Evolutionary conservation across 139 green algal species (phyloP), one percentile per base, ranked within the genome.

Genomic region (Chlorella sp.): DNA sequence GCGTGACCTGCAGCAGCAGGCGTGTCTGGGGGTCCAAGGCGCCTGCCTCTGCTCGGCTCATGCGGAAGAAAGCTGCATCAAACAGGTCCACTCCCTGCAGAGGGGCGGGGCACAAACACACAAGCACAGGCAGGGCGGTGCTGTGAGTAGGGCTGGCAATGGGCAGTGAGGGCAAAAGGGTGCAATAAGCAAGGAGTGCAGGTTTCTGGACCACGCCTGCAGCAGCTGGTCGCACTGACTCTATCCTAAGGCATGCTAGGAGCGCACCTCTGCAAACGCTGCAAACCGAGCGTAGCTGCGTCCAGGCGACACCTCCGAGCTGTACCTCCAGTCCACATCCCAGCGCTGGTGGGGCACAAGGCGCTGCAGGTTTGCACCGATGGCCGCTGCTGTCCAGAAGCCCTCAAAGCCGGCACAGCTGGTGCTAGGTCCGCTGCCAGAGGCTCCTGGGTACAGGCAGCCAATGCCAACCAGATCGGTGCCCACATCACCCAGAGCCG

Each of bases 11-110:
- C 80, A 97, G 89, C 73, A 97, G 93, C 81, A 97, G 71, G 57
- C 96, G 94, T 39, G 93, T 90, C 87, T 97, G 94, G 0, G 96
- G 96, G 86, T 98, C 96, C 91, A 98, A 93, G 12, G 93, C 69
- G 0, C 85, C 61, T 0, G 93, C 94, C 86, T 98, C 96, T 0
- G 71, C 60, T 0, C 36, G 42, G 12, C 76, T 77, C 7, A 98
- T 80, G 7, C 92, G 89, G 83, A 98, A 98, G 30, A 90, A 89
- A 0, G 92, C 85, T 0, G 92, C 78, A 78, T 98, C 96, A 91
- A 98, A 89, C 64, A 87, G 83, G 64, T 89, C 90, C 39, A 82
- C 53, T 3, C 81, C 88, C 81, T 89, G 48, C 32, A 16, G n/a
- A 60, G 34, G 42, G 48, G 48, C 48, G 48, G 48, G 48, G 48